Percentiles rank a stretch among this genome's conserved stretches.
Conservation (phyloP, 495 filamentous ascomycete genomes). For the Immersiella caudata region DNA sequence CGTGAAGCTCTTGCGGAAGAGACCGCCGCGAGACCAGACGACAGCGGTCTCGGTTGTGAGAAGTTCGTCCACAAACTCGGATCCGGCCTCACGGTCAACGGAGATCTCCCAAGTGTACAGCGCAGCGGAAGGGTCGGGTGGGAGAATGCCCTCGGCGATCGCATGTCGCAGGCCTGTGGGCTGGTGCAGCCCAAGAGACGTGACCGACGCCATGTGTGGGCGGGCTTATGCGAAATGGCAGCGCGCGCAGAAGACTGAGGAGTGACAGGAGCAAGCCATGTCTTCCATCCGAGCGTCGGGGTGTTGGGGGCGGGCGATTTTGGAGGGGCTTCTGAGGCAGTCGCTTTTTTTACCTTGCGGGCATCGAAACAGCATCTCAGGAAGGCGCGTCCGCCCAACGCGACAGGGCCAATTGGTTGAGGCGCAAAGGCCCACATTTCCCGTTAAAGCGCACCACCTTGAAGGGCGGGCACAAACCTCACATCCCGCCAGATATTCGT, state of each 20-base stretch:
- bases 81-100: slow-evolving; percentile 48
- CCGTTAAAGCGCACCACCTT: neutral
- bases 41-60: slow-evolving; percentile 80
- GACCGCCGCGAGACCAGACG: slow-evolving; percentile 85
- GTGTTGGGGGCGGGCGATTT: neutral
- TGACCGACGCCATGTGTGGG: slow-evolving; percentile 75
- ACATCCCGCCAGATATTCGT: neutral
- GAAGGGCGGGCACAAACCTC: neutral
- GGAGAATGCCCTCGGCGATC: slow-evolving; percentile 77
- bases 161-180: slow-evolving; percentile 82
- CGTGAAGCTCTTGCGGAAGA: slow-evolving; percentile 83
- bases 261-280: slow-evolving; percentile 19
- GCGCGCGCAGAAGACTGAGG: neutral
- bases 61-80: slow-evolving; percentile 76
- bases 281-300: neutral
- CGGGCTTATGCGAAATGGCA: neutral
- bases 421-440: neutral
- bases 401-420: neutral
- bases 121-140: slow-evolving; percentile 63
- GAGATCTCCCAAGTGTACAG: slow-evolving; percentile 72
- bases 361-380: neutral
- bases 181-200: slow-evolving; percentile 84
- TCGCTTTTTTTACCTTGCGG: neutral
- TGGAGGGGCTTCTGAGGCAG: neutral
- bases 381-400: neutral